A percentile compares a stretch with the other conserved stretches of the same genome.
Conservation (phyloP, 495 filamentous ascomycete genomes). For the Penicillium verhagenii region DNA sequence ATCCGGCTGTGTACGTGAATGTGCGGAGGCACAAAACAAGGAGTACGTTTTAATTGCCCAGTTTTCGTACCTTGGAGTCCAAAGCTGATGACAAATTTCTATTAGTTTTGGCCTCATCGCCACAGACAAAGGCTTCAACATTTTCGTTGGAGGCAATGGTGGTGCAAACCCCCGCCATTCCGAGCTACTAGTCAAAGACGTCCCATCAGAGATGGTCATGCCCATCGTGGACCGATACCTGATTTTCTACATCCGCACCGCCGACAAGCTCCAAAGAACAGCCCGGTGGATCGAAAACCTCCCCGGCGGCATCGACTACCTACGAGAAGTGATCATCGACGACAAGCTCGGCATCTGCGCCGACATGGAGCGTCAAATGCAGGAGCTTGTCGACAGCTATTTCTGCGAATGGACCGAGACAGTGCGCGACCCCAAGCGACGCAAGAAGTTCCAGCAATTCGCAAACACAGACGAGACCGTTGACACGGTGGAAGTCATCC, state of each 20-base stretch:
- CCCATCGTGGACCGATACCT: conserved; percentile 89
- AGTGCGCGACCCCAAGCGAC: conserved; percentile 64
- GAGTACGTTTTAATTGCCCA: conserved; percentile 54
- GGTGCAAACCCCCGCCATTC: conserved; percentile 84
- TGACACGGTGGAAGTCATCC: conserved; percentile 67
- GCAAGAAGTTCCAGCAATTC: conserved; percentile 81
- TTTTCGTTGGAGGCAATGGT: conserved; percentile 92
- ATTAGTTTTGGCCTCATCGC: conserved; percentile 86
- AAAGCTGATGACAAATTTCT: conserved; percentile 7
- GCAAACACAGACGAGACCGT: conserved; percentile 76
- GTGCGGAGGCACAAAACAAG: conserved; percentile 94
- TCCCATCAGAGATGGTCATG: conserved; percentile 79
- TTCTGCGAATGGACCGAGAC: conserved; percentile 97
- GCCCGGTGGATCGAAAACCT: conserved; percentile 89
- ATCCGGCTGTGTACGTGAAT: conserved; percentile 89
- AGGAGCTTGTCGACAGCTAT: conserved; percentile 80
- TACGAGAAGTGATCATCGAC: conserved; percentile 79
- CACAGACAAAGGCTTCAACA: conserved; percentile 93
- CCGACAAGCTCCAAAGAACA: conserved; percentile 91
- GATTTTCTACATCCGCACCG: conserved; percentile 95
- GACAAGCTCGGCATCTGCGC: conserved; percentile 88
- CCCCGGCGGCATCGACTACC: conserved; percentile 83
- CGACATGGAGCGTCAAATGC: conserved; percentile 88
- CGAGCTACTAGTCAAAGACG: conserved; percentile 89
- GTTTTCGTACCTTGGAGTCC: not conserved